Evolutionary conservation across 768 basidiomycete genomes (phyloP), one percentile per base, ranked within the genome.

Genomic region (Grammothele lineata): DNA sequence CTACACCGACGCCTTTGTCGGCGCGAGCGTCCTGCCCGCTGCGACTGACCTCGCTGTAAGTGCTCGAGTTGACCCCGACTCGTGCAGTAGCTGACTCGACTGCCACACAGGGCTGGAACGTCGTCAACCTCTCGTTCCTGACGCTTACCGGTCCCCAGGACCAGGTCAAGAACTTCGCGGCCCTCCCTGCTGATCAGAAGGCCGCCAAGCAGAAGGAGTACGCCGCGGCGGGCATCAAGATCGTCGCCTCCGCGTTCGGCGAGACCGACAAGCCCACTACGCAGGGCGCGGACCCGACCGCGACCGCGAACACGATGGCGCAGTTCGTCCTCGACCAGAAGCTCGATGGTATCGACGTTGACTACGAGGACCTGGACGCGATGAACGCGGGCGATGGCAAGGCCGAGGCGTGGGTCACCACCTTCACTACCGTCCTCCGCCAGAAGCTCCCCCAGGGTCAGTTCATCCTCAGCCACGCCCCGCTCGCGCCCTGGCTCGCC

Each of bases 301-400:
- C 41, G 22, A 60, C 58, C 12, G 70, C 70, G 1, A 55, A 59
- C 35, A 53, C 57, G 5, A 57, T 71, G 33, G 70, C 68, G 14
- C 48, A 50, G 22, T 71, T 56, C 54, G 70, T 71, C 21, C 62
- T 62, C 34, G 40, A 45, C 32, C 48, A 69, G 47, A 56, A 59
- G 34, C 46, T 60, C 23, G 57, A 58, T 39, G 51, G 54, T 19
- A 50, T 60, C 30, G 57, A 60, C 46, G 56, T 57, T 32, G 58
- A 57, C 43, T 58, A 57, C 36, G 53, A 52, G 53, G 55, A 59
- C 32, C 49, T 62, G 25, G 40, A 23, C 8, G 61, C 59, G 7
- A 50, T 61, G 32, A 46, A 52, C 35, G 41, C 47, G 4, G 45
- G 45, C 11, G 50, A 51, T 36, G 58, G 59, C 6, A 43, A 24